These are phyloP conservation scores for Triglochin maritima DNA, from an alignment of 106 monocot genomes.

Conservation along the genomic window DNA sequence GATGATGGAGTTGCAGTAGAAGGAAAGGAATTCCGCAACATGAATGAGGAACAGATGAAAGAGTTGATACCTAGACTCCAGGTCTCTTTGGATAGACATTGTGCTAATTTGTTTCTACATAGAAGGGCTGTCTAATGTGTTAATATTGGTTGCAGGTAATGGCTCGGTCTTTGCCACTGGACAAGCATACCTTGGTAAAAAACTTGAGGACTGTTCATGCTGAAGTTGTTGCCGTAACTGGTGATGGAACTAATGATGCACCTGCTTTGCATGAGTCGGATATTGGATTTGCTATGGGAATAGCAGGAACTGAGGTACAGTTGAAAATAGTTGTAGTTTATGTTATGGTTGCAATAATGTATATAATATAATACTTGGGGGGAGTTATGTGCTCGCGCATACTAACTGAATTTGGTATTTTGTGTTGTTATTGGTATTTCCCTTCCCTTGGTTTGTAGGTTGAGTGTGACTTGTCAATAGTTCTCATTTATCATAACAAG, in stretches of 20 bases:
- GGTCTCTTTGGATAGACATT: slow-evolving; percentile 20
- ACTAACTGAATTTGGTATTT: no score
- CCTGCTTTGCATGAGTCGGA: slow-evolving; percentile 93
- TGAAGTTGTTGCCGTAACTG: slow-evolving; percentile 92
- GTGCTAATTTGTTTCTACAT: no score
- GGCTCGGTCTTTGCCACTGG: slow-evolving; percentile 89
- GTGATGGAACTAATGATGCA: slow-evolving; percentile 97
- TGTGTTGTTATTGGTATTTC: no score
- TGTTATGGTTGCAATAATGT: neutral
- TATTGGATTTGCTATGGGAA: slow-evolving; percentile 97
- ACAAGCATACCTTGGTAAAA: slow-evolving; percentile 79
- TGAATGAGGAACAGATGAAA: slow-evolving; percentile 57
- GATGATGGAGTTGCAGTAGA: slow-evolving; percentile 80
- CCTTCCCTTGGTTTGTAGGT: no score
- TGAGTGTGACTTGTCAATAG: no score
- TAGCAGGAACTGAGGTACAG: slow-evolving; percentile 86
- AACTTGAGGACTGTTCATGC: slow-evolving; percentile 56
- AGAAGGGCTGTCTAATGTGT: neutral
- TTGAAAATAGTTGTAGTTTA: neutral
- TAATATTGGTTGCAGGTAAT: slow-evolving; percentile 40
- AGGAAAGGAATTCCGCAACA: slow-evolving; percentile 69
- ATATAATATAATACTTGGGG: no score
- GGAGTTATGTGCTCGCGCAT: no score
- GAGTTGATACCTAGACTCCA: slow-evolving; percentile 79
- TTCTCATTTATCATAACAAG: no score